phyloP scores from a whole-genome alignment of 345 rosid genomes.

The Gossypium stocksii region DNA sequence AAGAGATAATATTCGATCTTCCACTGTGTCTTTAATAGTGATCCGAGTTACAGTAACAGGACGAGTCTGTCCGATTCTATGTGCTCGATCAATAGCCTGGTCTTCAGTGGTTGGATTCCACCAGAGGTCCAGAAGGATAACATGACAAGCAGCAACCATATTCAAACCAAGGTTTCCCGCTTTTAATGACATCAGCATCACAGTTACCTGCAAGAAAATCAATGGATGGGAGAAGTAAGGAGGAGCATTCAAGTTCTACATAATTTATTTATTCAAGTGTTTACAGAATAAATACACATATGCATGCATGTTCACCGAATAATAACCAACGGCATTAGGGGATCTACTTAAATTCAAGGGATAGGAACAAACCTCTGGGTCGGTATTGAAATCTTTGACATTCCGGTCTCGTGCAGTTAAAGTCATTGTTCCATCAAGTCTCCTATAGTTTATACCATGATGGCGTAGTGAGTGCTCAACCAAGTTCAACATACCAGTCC shows the following conservation, averaged over 20 bases:
- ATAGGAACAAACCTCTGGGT: conserved; percentile 57
- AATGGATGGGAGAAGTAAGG: conserved; percentile 13
- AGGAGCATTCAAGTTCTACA: not conserved
- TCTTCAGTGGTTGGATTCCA: conserved; percentile 99
- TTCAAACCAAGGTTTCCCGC: conserved; percentile 97
- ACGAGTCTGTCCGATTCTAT: conserved; percentile 97
- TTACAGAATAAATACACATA: not conserved
- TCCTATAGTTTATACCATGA: conserved; percentile 53
- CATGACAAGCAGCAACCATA: conserved; percentile 96
- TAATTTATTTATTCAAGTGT: not conserved
- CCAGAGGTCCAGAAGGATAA: conserved; percentile 94
- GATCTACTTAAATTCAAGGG: not conserved
- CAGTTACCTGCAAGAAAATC: conserved; percentile 51
- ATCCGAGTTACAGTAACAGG: conserved; percentile 89
- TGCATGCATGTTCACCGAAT: not conserved
- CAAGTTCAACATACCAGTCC: conserved; percentile 90
- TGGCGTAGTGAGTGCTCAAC: conserved; percentile 53
- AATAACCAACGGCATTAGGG: not conserved
- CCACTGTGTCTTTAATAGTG: conserved; percentile 75
- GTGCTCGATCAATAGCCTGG: conserved; percentile 96
- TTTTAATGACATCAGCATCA: conserved; percentile 93
- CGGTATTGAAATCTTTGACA: conserved; percentile 72
- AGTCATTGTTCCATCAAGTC: conserved; percentile 90
- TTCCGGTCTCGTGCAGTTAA: conserved; percentile 74
- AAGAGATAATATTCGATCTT: conserved; percentile 78